Base-by-base conservation (phyloP, 768 basidiomycete genomes). In the Serpula lacrymans region DNA sequence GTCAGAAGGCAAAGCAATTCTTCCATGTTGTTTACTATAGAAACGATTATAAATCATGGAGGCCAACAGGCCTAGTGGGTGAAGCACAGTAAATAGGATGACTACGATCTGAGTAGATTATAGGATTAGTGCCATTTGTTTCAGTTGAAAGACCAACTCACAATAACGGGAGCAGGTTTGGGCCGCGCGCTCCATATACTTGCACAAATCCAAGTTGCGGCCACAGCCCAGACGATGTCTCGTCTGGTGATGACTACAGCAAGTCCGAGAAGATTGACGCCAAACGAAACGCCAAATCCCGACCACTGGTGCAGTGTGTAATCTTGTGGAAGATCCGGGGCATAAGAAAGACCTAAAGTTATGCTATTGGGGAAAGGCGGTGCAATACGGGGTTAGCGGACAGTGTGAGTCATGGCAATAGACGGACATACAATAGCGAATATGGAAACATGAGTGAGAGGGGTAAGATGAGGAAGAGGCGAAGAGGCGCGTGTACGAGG, bases 401-500 rank as follows among this genome's bases (percentile, higher is more conserved):
- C n/a, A n/a, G n/a, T n/a, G n/a, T n/a, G n/a, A n/a, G n/a, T n/a
- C n/a, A n/a, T n/a, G n/a, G n/a, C n/a, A 43, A 33, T 34, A 42
- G n/a, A n/a, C 7, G 23, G 18, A 57, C 67, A 32, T 45, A 74
- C 71, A 84, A 81, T 11, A 82, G 71, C 28, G 72, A 75, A 47
- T 80, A 76, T 1, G 67, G 60, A 45, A 80, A 71, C 46, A 77
- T 55, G 31, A 78, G 41, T 0, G 61, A 57, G 12, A 49, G 24
- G 46, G 79, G 64, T 42, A 87, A 78, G 70, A 85, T 34, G 77
- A 78, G 51, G 59, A 74, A 40, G 44, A 90, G 81, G 3, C 88
- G 73, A 39, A 95, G 68, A 0, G 94, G 94, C 0, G 88, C 86
- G 50, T 96, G 93, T 41, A 96, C 88, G 49, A 94, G 81, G 1